These are phyloP conservation scores for Botrytis paeoniae DNA, from an alignment of 2,329 filamentous ascomycete species.

Conservation along the genomic window DNA sequence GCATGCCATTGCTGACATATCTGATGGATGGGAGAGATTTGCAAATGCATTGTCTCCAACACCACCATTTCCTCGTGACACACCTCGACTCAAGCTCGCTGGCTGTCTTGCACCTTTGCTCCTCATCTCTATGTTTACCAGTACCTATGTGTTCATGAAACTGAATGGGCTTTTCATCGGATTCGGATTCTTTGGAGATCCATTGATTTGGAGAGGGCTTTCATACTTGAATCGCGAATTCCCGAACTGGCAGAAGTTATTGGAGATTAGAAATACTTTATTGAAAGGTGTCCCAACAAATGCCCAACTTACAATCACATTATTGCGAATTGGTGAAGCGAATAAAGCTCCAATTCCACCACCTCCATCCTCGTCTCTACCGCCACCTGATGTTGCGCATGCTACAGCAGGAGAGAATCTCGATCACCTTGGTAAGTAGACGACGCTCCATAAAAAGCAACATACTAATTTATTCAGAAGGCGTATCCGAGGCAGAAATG, in stretches of 20 bases:
- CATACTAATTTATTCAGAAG: conserved; percentile 28
- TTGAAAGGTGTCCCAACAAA: conserved; percentile 84
- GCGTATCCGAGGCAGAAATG: conserved; percentile 33
- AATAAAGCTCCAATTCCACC: conserved; percentile 76
- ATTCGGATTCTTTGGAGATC: conserved; percentile 77
- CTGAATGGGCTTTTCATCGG: conserved; percentile 64
- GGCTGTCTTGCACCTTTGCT: conserved; percentile 51
- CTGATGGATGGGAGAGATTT: conserved; percentile 62
- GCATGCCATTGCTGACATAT: conserved; percentile 58
- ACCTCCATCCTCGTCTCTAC: conserved; percentile 47
- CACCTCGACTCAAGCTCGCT: conserved; percentile 54
- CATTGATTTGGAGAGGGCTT: conserved; percentile 61
- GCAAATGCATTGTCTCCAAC: conserved; percentile 63
- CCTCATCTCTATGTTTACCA: conserved; percentile 51
- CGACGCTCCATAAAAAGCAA: background rate
- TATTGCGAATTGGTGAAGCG: conserved; percentile 76
- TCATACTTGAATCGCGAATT: conserved; percentile 57
- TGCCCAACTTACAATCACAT: conserved; percentile 75
- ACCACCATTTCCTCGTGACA: conserved; percentile 55
- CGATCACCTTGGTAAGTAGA: conserved; percentile 47
- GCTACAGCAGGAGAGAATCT: conserved; percentile 51
- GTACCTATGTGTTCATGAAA: conserved; percentile 62
- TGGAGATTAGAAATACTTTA: conserved; percentile 72
- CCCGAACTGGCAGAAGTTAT: conserved; percentile 71
- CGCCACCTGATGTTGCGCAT: conserved; percentile 42